phyloP scores from a whole-genome alignment of 306 rosid species.

The Notholithocarpus densiflorus region DNA sequence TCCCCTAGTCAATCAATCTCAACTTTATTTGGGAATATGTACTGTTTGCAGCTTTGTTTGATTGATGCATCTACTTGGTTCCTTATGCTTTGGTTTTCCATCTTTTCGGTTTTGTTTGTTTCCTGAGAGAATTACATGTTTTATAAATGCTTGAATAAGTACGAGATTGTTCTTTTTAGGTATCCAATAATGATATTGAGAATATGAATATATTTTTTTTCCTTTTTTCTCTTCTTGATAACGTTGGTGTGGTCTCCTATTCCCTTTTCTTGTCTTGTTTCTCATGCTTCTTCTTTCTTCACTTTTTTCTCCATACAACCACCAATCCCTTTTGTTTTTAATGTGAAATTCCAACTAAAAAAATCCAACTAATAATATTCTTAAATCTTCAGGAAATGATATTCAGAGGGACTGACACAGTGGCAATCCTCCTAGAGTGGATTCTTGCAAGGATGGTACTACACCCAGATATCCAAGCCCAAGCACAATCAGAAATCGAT shows the following conservation, averaged over 20 bases:
- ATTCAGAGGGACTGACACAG: constrained; percentile 86
- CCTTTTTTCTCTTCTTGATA: neutral
- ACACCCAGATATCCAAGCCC: constrained; percentile 68
- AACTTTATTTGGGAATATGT: neutral
- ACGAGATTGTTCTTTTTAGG: neutral
- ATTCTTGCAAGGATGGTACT: constrained; percentile 83
- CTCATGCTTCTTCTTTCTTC: neutral
- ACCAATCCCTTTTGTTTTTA: neutral
- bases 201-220: neutral
- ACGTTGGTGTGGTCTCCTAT: neutral
- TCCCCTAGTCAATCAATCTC: neutral
- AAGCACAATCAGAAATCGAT: constrained; percentile 54
- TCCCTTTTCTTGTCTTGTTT: neutral
- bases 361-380: neutral
- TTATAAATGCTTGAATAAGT: neutral
- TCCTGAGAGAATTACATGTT: neutral
- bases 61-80: neutral
- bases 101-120: neutral
- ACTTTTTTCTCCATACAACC: neutral
- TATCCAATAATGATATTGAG: neutral
- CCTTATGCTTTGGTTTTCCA: neutral
- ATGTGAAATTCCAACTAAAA: neutral
- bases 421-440: constrained; percentile 82
- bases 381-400: constrained; percentile 65
- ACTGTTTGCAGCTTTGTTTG: neutral